Base-by-base conservation (phyloP, 2,329 filamentous ascomycete genomes). In the Huntiella decipiens region DNA sequence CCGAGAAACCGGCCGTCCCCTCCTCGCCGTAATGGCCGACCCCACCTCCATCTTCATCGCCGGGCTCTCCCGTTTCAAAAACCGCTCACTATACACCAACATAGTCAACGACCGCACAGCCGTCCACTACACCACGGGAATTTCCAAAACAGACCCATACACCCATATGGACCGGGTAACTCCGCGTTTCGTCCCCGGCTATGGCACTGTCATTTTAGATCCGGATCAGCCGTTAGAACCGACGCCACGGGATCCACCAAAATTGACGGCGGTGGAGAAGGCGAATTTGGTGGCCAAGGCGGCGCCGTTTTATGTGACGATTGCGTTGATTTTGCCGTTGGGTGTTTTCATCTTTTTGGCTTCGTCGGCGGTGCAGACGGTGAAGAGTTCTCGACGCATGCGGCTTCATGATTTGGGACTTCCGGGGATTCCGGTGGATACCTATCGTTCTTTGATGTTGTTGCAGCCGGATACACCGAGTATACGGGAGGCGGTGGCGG, bases 91-190 rank as follows among this genome's bases (percentile, higher is more conserved):
- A 1, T 96, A 96, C 59, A 71, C 80, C 37, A 96, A 96, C 57
- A 77, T 93, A 40, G 65, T 82, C 56, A 94, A 95, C 60, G 88
- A 96, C 62, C 70, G 77, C 46, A 83, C 74, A 38, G 83, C 84
- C 4, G 74, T 79, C 1, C 84, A 82, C 61, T 94, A 88, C 58
- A 95, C 88, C 0, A 83, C 85, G 0, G 70, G 68, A 15, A 84
- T 95, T 39, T 70, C 78, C 17, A 77, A 77, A 55, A 81, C 70
- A 0, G 83, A 96, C 55, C 87, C 86, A 0, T 96, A 77, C 56
- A 68, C 68, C 0, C 73, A 70, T 4, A 59, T 88, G 50, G 74
- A 79, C 16, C 15, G 22, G 15, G 19, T 50, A 11, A 40, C 38
- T 4, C 48, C 48, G 12, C 83, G 83, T 56, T 92, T 81, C 54